Evolutionary conservation across 495 filamentous ascomycete genomes (phyloP), one percentile per base, ranked within the genome.

Genomic region (Tuber umbilicatum): DNA sequence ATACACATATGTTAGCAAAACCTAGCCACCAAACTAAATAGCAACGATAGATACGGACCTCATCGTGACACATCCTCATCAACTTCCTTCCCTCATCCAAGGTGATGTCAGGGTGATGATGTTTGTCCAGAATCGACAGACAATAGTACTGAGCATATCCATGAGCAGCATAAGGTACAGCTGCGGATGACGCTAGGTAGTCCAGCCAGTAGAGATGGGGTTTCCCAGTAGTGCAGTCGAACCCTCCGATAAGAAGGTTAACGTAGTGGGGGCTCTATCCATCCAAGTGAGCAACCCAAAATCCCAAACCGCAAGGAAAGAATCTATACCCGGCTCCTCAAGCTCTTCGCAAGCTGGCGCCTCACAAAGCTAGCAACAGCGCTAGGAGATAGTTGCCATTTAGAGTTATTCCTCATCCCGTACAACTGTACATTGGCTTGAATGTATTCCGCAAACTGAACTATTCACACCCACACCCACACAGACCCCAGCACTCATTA

Each of bases 361-460:
- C 95, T 92, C 75, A 97, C 93, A 82, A 97, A 98, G 86, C 90
- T 90, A 69, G 93, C 91, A 42, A 97, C 90, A 19, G 94, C 95
- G 39, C 91, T 88, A 21, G 95, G 94, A 50, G 91, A 91, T 69
- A 99, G 89, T 70, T 82, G 81, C 77, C 77, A 80, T 79, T 97
- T 93, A 81, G 91, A 91, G 80, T 93, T 90, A 83, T 98, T 98
- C 76, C 95, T 93, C 94, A 97, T 99, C 77, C 92, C 93, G 85
- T 99, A 99, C 82, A 99, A 91, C 84, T 94, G 92, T 81, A 96
- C 90, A 83, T 99, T 98, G 78, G 95, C 96, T 89, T 97, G 94
- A 85, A 98, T 94, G 86, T 93, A 98, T 87, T 99, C 95, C 81
- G 95, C 93, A 84, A 99, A 99, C 90, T 99, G 95, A 70, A 98